Evolutionary conservation across 345 rosid genomes (phyloP).

Genomic region (Firmiana major): DNA sequence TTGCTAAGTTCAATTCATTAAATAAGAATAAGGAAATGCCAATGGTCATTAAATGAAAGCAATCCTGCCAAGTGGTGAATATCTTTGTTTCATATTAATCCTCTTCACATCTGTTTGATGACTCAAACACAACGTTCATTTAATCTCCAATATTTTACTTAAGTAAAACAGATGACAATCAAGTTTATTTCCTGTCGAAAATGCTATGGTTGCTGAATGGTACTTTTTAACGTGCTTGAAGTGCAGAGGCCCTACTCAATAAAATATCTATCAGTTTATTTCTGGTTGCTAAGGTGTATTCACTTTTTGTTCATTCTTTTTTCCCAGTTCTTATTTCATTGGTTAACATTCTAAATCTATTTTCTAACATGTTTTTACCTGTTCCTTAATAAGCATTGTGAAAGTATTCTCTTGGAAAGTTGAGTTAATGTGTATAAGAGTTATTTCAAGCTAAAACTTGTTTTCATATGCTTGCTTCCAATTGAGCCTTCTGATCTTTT

Average conservation of each 20-base stretch:
- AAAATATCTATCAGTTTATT: not conserved
- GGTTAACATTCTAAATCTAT: not conserved
- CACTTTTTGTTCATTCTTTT: not conserved
- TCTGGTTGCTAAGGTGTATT: not conserved
- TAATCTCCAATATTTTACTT: not conserved
- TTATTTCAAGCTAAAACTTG: not conserved
- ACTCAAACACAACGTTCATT: not conserved
- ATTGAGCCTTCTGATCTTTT: not conserved
- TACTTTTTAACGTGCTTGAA: not conserved
- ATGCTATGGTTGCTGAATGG: not conserved
- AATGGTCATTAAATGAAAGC: not conserved
- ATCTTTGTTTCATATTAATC: not conserved
- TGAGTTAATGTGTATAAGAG: not conserved
- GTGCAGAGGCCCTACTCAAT: not conserved
- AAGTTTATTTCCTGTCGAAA: not conserved
- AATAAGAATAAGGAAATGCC: not conserved
- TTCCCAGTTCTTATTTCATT: not conserved
- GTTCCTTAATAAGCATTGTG: not conserved
- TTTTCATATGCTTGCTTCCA: conserved; percentile 10
- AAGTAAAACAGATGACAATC: not conserved
- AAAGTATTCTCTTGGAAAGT: conserved; percentile 1
- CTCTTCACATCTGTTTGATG: not conserved
- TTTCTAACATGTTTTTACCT: not conserved
- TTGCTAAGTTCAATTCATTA: not conserved
- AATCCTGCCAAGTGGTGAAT: not conserved